Base-by-base conservation (phyloP, 1,284 basidiomycete species). In the Sporisorium sorghi region DNA sequence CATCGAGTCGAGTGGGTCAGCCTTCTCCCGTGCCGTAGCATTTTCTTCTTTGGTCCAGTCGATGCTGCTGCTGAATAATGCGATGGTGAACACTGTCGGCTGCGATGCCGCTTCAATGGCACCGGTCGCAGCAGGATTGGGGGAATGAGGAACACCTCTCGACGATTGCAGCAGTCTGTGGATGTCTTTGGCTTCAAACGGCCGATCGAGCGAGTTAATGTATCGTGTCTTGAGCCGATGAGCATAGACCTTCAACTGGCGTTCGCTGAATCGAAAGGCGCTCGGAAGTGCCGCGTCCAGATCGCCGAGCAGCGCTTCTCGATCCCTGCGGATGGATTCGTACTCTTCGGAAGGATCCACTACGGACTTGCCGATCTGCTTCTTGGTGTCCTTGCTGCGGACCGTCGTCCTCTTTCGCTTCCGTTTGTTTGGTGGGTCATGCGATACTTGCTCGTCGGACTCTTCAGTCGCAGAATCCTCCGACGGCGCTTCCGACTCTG, bases 171-270 rank as follows among this genome's bases (percentile, higher is more conserved):
- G 10, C n/a, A 65, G 21, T 19, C 46, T 57, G 15, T 49, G 60
- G 21, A 68, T 21, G 10, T 73, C 49, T 12, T 6, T 26, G 3
- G 52, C 52, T 19, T 59, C 49, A 21, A 74, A 70, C 2, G 72
- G 72, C 2, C 67, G 62, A 37, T 74, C 72, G 30, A 74, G 63
- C 33, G 62, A 62, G 42, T 74, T 74, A 59, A 66, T 52, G 52
- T 55, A 59, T 24, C 63, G 66, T 10, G 59, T 39, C 30, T 74
- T 74, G 28, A 66, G 59, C 30, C 72, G 58, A 44, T 70, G 51
- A 19, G 63, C 67, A 42, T 63, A 74, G 2, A 68, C 63, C 39
- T 61, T 57, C 6, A 66, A 17, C 35, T 74, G 72, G 3, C 55
- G 50, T 15, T 70, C 50, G 49, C 17, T 44, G 63, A 57, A 70